Percentiles rank a stretch among this genome's conserved stretches.
phyloP scores from a whole-genome alignment of 2,329 filamentous ascomycete species.

The Aspergillus sp. region DNA sequence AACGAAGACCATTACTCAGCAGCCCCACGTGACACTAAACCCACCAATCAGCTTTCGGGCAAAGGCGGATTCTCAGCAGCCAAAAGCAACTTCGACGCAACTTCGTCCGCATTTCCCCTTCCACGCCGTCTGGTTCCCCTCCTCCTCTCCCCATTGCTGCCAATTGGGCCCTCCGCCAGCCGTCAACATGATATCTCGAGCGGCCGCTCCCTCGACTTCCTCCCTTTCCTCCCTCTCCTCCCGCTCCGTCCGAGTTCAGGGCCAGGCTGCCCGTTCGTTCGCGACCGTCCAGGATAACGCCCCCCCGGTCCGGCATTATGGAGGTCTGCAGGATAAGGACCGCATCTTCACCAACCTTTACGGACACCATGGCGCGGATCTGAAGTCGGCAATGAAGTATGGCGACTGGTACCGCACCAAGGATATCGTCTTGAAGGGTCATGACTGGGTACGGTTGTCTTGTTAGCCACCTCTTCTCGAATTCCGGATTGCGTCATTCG shows the following conservation, averaged over 20 bases:
- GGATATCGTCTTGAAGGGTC: constrained; percentile 93
- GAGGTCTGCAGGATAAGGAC: constrained; percentile 92
- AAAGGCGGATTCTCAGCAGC: constrained; percentile 43
- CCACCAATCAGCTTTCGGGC: constrained; percentile 35
- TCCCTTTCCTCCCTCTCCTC: constrained; percentile 40
- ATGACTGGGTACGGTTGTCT: constrained; percentile 71
- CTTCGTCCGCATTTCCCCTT: constrained; percentile 18
- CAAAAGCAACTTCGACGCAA: constrained; percentile 33
- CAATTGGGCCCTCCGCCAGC: constrained; percentile 30
- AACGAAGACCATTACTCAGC: constrained; percentile 19
- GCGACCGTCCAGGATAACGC: constrained; percentile 73
- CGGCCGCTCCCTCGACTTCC: constrained; percentile 44
- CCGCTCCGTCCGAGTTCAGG: constrained; percentile 42
- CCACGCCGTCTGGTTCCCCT: constrained; percentile 24
- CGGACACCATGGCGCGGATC: constrained; percentile 82
- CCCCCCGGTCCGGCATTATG: constrained; percentile 65
- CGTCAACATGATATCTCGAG: constrained; percentile 47
- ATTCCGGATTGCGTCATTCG: background rate
- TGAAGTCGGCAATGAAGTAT: constrained; percentile 95
- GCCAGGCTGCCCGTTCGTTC: constrained; percentile 61
- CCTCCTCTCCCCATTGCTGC: constrained; percentile 22
- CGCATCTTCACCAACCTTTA: constrained; percentile 99
- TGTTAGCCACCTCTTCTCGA: constrained; percentile 9
- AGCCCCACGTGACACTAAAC: constrained; percentile 24
- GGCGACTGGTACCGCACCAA: constrained; percentile 99